A percentile compares a stretch with the other conserved stretches of the same genome.
Evolutionary conservation across 1,139 yeast genomes (phyloP).

Genomic region (Saccharomycopsis hybrid): DNA sequence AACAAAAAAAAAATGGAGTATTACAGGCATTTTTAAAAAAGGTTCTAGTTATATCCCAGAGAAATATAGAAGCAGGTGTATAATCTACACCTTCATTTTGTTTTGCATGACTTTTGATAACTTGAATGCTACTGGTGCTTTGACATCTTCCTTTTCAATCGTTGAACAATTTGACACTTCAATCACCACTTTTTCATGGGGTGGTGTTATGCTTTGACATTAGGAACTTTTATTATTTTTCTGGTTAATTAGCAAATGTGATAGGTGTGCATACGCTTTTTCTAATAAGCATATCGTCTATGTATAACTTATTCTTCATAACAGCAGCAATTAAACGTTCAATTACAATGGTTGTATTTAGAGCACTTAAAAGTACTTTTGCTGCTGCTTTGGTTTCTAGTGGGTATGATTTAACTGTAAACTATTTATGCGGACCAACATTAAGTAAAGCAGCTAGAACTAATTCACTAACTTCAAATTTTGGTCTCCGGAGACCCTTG

Average conservation of each 20-base stretch:
- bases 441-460: constrained; percentile 27
- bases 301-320: constrained; percentile 29
- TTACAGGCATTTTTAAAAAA: too few relatives aligned
- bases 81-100: constrained; percentile 19
- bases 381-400: constrained; percentile 33
- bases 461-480: constrained; percentile 26
- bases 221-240: constrained; percentile 33
- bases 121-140: constrained; percentile 15
- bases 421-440: constrained; percentile 27
- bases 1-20: too few relatives aligned
- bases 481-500: constrained; percentile 31
- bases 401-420: constrained; percentile 29
- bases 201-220: constrained; percentile 33
- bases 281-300: constrained; percentile 22
- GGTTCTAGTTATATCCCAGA: constrained; percentile 22
- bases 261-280: constrained; percentile 31
- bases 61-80: constrained; percentile 14
- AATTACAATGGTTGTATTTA: constrained; percentile 30
- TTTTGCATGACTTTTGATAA: constrained; percentile 10
- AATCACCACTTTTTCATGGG: constrained; percentile 31
- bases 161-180: constrained; percentile 20
- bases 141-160: not conserved
- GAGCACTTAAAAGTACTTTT: constrained; percentile 35
- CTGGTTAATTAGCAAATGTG: constrained; percentile 34
- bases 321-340: constrained; percentile 29